Evolutionary conservation across 805 yeast genomes (phyloP), one percentile per base, ranked within the genome.

Genomic region (Starmerella sirachaensis): DNA sequence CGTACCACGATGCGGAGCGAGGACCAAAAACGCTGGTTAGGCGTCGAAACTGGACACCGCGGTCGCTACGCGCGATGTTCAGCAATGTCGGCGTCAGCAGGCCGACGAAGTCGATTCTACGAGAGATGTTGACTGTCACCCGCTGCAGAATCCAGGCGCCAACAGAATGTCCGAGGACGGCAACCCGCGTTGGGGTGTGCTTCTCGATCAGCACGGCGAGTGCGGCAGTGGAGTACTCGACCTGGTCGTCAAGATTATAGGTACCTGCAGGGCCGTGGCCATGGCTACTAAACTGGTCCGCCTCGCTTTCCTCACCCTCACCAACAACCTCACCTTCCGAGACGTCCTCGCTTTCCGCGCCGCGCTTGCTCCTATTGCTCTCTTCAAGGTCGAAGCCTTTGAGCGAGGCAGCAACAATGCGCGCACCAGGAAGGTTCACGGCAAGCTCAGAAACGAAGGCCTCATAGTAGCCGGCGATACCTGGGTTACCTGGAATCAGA

Each of bases 401-500:
- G 48, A 78, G 83, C 14, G 83, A 72, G n/a, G 74, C 63, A 26
- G 76, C 72, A 22, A 75, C 53, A 1, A 76, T 54, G 48, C 76
- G 79, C 47, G 66, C 62, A 13, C 54, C 56, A 2, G 75, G 73
- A 35, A 60, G 52, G 23, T 47, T 48, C 18, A 52, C 50, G 38
- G 69, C 70, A 37, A 75, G 45, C 18, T 55, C 48, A 10, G 59
- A 55, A 20, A 79, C 53, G 49, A 74, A 77, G 3, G 70, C 69
- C 14, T 62, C 62, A 54, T 80, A 80, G 56, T 69, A 80, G 43
- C 74, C 75, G 29, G 74, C 64, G 19, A 80, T 56, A 0, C 88
- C 91, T 0, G 91, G 91, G 47, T 80, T 80, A 0, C 91, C 91
- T 0, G 91, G 88, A 5, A 80, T 64, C 45, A 78, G 65, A 5